A percentile compares a stretch with the other conserved stretches of the same genome.
These are phyloP conservation scores for Aspergillus funiculosus DNA, from an alignment of 495 filamentous ascomycete species.

Conservation along the genomic window DNA sequence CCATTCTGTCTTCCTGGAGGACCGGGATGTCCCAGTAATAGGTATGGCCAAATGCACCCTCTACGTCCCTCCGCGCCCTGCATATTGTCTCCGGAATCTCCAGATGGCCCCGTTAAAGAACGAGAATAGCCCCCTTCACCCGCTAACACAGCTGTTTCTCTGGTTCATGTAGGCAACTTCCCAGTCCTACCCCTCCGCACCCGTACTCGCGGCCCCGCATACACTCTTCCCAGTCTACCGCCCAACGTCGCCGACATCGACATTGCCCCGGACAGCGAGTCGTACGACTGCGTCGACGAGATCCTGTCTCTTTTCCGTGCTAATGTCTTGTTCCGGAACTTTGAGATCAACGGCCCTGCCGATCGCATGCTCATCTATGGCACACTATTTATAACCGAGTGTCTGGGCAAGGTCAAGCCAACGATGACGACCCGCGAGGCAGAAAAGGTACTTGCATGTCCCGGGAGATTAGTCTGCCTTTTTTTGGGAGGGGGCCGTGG, in stretches of 20 bases:
- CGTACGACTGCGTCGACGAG: conserved; percentile 94
- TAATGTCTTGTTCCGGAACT: conserved; percentile 98
- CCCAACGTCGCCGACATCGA: conserved; percentile 60
- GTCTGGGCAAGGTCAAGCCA: conserved; percentile 76
- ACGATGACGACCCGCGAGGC: conserved; percentile 54
- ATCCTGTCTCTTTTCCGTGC: conserved; percentile 88
- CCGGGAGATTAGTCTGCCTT: neutral
- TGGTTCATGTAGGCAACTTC: conserved; percentile 65
- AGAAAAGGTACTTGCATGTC: conserved; percentile 45
- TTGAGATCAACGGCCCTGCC: conserved; percentile 95
- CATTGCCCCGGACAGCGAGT: conserved; percentile 76
- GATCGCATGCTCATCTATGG: conserved; percentile 95
- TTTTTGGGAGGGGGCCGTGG: too few relatives aligned
- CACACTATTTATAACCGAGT: conserved; percentile 88
- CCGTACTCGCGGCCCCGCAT: conserved; percentile 84
- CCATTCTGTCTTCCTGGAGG: conserved; percentile 87
- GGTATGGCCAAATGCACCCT: conserved; percentile 36
- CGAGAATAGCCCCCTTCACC: conserved; percentile 3
- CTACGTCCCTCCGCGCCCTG: too few relatives aligned
- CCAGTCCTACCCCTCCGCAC: conserved; percentile 91
- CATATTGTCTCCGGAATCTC: too few relatives aligned
- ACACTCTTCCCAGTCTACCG: conserved; percentile 70
- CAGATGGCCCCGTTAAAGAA: too few relatives aligned
- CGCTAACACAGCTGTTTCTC: conserved; percentile 8
- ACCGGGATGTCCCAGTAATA: conserved; percentile 62